Evolutionary conservation across 2,329 filamentous ascomycete genomes (phyloP), one percentile per base, ranked within the genome.

Genomic region (Hysterium pulicare): DNA sequence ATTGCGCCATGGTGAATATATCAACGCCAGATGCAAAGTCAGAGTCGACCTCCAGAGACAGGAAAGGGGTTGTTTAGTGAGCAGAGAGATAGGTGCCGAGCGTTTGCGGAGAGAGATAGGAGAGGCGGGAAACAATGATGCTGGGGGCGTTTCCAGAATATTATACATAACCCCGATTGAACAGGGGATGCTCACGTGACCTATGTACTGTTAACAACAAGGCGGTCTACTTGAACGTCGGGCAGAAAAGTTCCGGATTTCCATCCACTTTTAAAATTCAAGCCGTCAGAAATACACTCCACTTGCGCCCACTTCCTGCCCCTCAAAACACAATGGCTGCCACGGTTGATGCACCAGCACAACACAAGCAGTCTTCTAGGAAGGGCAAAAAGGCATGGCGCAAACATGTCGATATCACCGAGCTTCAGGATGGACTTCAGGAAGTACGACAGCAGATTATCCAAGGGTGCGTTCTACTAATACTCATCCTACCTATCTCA

Each of bases 371-470:
- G 68, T 82, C 90, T 20, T 97, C 91, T 4, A 80, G 93, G 64
- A 98, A 98, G 68, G 93, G 94, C 58, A 97, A 97, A 72, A 97
- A 95, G 73, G 91, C 93, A 23, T 98, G 93, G 93, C 81, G 93
- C 62, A 98, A 97, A 69, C 95, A 98, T 71, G 89, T 98, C 68
- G 89, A 98, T 70, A 81, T 97, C 48, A 85, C 87, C 21, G 84
- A 95, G 49, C 81, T 98, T 20, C 79, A 91, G 58, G 73, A 85
- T 41, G 93, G 93, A 47, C 79, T 98, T 24, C 84, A 90, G 49
- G 78, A 86, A 59, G 74, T 94, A 53, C 89, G 93, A 58, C 86
- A 94, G 45, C 87, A 97, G 72, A 85, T 96, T 48, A 93, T 95
- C 53, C 79, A 84, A 74, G 93, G 93, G 89, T 91, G 75, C 46